A percentile compares a stretch with the other conserved stretches of the same genome.
Evolutionary conservation across 345 rosid genomes (phyloP).

Genomic region (Populus simonii): DNA sequence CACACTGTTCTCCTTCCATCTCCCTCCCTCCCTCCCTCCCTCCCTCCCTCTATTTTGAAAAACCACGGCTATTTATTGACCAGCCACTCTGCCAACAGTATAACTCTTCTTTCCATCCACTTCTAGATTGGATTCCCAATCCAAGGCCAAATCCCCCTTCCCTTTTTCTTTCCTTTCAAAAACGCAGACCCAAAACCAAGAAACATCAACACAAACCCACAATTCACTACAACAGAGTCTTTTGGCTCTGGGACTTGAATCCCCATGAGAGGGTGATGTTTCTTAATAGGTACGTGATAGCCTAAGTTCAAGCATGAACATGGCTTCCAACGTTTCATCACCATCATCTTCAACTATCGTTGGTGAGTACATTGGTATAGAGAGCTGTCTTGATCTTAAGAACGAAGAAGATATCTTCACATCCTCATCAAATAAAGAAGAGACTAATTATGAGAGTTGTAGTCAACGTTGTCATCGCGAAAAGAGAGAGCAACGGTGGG

Average conservation of each 20-base stretch:
- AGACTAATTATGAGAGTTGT: background rate
- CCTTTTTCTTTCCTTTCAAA: background rate
- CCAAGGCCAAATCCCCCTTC: background rate
- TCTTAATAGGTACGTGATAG: background rate
- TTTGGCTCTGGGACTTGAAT: conserved; percentile 8
- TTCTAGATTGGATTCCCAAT: background rate
- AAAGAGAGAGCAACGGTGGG: background rate
- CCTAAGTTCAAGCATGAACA: background rate
- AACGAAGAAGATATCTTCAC: conserved; percentile 16
- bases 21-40: background rate
- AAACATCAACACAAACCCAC: background rate
- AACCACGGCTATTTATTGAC: conserved; percentile 1
- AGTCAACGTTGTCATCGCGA: background rate
- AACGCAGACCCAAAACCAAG: conserved; percentile 18
- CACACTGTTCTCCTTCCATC: background rate
- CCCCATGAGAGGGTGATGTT: conserved; percentile 5
- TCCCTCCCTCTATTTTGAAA: background rate
- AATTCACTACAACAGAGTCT: background rate
- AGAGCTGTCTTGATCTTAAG: conserved; percentile 66
- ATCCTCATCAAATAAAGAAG: background rate
- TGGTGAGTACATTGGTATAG: conserved; percentile 76
- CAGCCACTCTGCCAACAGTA: background rate
- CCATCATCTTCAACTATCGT: conserved; percentile 34
- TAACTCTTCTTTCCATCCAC: background rate
- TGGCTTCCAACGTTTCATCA: conserved; percentile 30